Base-by-base conservation (phyloP, 169 alveolate species). In the Condylostoma magnum region DNA sequence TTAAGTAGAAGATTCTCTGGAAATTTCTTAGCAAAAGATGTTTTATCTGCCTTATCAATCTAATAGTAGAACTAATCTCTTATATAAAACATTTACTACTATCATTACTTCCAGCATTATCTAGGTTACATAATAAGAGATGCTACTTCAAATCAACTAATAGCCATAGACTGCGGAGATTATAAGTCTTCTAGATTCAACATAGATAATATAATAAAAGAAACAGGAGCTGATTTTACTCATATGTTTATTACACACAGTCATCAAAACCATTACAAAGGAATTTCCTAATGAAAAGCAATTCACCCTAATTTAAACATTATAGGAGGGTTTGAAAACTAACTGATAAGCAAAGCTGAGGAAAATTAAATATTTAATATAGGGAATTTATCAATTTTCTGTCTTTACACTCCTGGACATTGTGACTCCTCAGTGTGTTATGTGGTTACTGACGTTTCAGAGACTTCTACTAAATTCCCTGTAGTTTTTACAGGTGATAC, bases 401-500 rank as follows among this genome's bases (percentile, higher is more conserved):
- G 85, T 27, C 34, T 83, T 60, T 46, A 75, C 5, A 80, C 83
- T 2, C 87, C 90, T 20, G 90, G 90, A 5, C 87, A 78, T 25
- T 69, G 78, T 4, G 53, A 50, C 3, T 74, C 57, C 18, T 69
- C 63, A 31, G 82, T 73, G 0, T 43, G 76, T 52, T 83, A 48
- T 52, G 76, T 83, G 1, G 80, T 83, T 0, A 83, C 90, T 46
- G 85, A 83, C 57, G 90, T 74, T 4, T 69, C 83, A 6, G 80
- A 55, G 30, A 65, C 60, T 0, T 65, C 82, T 20, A 76, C 81
- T 3, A 83, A 83, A 63, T 74, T 70, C 0, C 90, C 90, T n/a
- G 66, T 79, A 20, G 52, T 79, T 18, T 83, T 83, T 55, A 27
- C 75, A 10, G 90, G 86, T 3, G 73, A 79, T 41, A 60, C 80